Conservation (phyloP, 2,329 filamentous ascomycete species). For the Cytospora chrysosperma region DNA sequence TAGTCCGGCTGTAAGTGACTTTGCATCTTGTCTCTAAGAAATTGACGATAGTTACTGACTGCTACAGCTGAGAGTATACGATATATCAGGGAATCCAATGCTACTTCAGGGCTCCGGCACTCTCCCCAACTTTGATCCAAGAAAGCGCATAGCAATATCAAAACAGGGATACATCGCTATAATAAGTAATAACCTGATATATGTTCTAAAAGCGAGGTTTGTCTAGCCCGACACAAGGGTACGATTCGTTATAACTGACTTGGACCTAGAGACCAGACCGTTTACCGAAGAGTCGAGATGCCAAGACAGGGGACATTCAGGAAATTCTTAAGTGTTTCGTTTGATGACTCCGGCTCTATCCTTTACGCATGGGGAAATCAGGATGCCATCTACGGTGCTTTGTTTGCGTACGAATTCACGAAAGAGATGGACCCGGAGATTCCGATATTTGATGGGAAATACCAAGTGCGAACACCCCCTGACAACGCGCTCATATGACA, state of each 20-base stretch:
- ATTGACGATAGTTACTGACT: not conserved
- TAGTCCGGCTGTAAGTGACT: not conserved
- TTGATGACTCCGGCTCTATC: constrained; percentile 1
- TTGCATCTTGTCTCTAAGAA: not conserved
- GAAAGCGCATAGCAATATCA: constrained; percentile 14
- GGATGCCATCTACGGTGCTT: not conserved
- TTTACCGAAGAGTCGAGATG: not conserved
- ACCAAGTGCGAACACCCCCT: not conserved
- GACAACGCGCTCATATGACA: not conserved
- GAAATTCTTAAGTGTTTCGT: constrained; percentile 13
- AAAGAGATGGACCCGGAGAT: not conserved
- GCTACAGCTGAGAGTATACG: constrained; percentile 4
- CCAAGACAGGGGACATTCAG: not conserved
- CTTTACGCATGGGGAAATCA: constrained; percentile 14
- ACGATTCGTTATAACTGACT: not conserved
- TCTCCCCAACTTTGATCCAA: not conserved
- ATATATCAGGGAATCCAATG: not conserved
- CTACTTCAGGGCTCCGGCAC: not conserved
- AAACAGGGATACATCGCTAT: constrained; percentile 4
- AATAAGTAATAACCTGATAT: constrained; percentile 9
- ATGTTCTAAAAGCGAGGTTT: constrained; percentile 8
- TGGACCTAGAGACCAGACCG: not conserved
- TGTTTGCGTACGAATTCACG: not conserved
- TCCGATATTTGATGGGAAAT: not conserved
- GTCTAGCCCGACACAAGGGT: not conserved